Base-by-base conservation (phyloP, 768 basidiomycete species). In the Floccularia luteovirens region DNA sequence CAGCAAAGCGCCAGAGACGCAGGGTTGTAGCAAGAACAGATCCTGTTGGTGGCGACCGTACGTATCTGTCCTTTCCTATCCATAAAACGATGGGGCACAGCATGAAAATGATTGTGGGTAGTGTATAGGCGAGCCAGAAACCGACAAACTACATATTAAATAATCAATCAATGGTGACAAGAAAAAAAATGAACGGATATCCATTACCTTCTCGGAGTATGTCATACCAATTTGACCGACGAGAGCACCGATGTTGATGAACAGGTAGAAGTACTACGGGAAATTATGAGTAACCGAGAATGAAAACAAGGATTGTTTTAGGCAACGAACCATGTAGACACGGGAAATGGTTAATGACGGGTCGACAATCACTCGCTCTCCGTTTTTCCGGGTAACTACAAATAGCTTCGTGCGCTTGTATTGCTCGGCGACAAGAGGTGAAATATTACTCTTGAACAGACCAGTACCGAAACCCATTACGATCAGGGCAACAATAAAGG, bases 391-490 rank as follows among this genome's bases (percentile, higher is more conserved):
- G 6, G 64, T 70, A 3, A 52, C 27, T 22, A 84, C 60, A 55
- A 78, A 83, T 11, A 68, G 62, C 44, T 66, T 67, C 8, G 70
- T 75, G 34, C 67, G 63, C 41, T 59, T 69, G 51, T 82, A 81
- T 51, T 89, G 87, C 54, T 89, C 87, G 5, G 87, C 87, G 17
- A 89, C 69, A 47, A 90, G 64, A 1, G 86, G 85, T 0, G 79
- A 81, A 45, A 89, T 78, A 55, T 86, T 88, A 1, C 78, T 60
- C 60, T 89, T 87, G 72, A 88, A 84, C 17, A 79, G 62, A 5
- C 83, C 84, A 7, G 83, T 73, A 13, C 64, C 70, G 2, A 69
- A 52, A 6, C 74, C 74, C 54, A 76, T 82, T 41, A 87, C 61
- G 39, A 88, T 53, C 37, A 88, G 60, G 0, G 82, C 79, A 27